Conservation (phyloP, 2,329 filamentous ascomycete genomes). For the Pleomassaria siparia region DNA sequence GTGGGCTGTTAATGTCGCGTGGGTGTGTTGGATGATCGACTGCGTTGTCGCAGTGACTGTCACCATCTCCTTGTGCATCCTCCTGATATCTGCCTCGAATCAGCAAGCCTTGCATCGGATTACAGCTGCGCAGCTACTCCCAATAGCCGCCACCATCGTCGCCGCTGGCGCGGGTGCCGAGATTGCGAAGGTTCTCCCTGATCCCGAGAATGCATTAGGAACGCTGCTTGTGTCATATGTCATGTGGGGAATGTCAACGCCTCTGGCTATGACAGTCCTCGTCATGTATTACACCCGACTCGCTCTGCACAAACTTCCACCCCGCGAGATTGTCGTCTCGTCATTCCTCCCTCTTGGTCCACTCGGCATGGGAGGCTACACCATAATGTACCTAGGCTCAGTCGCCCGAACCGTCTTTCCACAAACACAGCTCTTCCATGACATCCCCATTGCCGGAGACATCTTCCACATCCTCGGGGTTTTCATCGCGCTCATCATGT, state of each 20-base stretch:
- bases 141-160: slow-evolving; percentile 68
- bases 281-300: slow-evolving; percentile 71
- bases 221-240: slow-evolving; percentile 68
- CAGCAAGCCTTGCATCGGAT: slow-evolving; percentile 47
- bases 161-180: slow-evolving; percentile 66
- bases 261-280: slow-evolving; percentile 63
- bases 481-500: slow-evolving; percentile 56
- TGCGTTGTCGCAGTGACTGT: slow-evolving; percentile 46
- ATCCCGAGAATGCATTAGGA: slow-evolving; percentile 57
- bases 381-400: slow-evolving; percentile 54
- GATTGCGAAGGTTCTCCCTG: slow-evolving; percentile 61
- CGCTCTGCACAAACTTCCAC: slow-evolving; percentile 65
- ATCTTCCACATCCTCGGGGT: slow-evolving; percentile 62
- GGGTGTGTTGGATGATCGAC: slow-evolving; percentile 55
- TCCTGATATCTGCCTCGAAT: slow-evolving; percentile 51
- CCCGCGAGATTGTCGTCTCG: slow-evolving; percentile 67
- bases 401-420: slow-evolving; percentile 48
- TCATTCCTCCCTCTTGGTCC: slow-evolving; percentile 69
- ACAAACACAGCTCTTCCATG: slow-evolving; percentile 40
- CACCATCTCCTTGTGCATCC: slow-evolving; percentile 54
- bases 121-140: slow-evolving; percentile 66
- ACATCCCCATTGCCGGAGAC: slow-evolving; percentile 49
- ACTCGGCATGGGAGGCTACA: slow-evolving; percentile 66
- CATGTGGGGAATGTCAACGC: slow-evolving; percentile 67
- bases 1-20: slow-evolving; percentile 53